Percentiles rank a stretch among this genome's conserved stretches.
phyloP scores from a whole-genome alignment of 75 land plant genomes.

The Sequoiadendron giganteum region DNA sequence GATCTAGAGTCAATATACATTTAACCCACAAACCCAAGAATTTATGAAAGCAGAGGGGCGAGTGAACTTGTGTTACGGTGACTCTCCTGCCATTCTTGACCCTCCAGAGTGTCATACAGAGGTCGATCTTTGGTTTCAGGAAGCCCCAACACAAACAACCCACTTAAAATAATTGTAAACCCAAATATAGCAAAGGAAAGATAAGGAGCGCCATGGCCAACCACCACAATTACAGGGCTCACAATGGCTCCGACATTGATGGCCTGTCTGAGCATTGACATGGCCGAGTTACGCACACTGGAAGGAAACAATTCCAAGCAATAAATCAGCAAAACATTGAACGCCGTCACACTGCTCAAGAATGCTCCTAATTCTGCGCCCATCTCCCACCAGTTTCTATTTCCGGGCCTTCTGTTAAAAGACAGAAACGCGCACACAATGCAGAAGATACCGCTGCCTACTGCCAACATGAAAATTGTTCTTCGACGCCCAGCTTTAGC shows the following conservation, averaged over 20 bases:
- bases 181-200: constrained; percentile 5
- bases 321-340: constrained; percentile 39
- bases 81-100: too few species aligned
- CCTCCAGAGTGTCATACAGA: too few species aligned
- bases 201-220: constrained; percentile 19
- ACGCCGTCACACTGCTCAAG: constrained; percentile 37
- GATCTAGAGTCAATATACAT: too few species aligned
- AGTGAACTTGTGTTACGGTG: not conserved
- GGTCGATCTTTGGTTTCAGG: too few species aligned
- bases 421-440: constrained; percentile 13
- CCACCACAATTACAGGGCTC: constrained; percentile 38
- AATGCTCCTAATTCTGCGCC: constrained; percentile 34
- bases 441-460: constrained; percentile 29
- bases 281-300: too few species aligned
- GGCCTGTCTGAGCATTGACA: too few species aligned
- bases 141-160: too few species aligned
- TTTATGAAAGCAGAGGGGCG: not conserved
- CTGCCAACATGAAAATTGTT: constrained; percentile 16
- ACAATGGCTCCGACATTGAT: constrained; percentile 27
- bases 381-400: constrained; percentile 11
- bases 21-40: too few species aligned
- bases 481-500: constrained; percentile 20
- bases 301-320: too few species aligned
- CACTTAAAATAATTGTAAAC: too few species aligned
- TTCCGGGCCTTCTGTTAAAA: not conserved